Conservation (phyloP, 441 rosid species). For the Erodium moschatum region DNA sequence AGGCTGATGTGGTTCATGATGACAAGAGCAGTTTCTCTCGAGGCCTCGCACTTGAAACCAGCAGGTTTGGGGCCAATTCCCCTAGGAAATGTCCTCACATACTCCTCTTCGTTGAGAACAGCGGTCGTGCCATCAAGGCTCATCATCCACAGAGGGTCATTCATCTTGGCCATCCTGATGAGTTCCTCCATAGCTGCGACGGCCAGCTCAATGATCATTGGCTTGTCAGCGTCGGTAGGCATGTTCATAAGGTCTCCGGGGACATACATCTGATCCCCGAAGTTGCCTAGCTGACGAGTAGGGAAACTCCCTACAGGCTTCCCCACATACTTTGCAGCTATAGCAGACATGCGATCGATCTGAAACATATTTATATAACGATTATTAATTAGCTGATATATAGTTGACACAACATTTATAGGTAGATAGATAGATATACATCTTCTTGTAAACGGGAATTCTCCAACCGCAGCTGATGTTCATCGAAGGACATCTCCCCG, state of each 20-base stretch:
- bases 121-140: slow-evolving; percentile 39
- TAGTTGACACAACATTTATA: too few relatives aligned
- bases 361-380: too few relatives aligned
- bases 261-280: slow-evolving; percentile 19
- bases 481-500: slow-evolving; percentile 92
- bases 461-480: slow-evolving; percentile 81
- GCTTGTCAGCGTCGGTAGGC: slow-evolving; percentile 47
- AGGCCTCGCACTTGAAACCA: slow-evolving; percentile 69
- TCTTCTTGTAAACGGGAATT: slow-evolving; percentile 79
- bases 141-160: slow-evolving; percentile 68
- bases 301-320: slow-evolving; percentile 38
- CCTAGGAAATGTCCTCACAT: slow-evolving; percentile 31
- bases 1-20: slow-evolving; percentile 56
- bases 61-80: slow-evolving; percentile 52
- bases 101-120: slow-evolving; percentile 62
- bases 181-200: slow-evolving; percentile 87
- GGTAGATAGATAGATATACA: too few relatives aligned
- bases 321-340: slow-evolving; percentile 89
- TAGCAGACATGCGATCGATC: slow-evolving; percentile 79
- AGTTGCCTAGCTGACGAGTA: slow-evolving; percentile 28
- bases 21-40: slow-evolving; percentile 53
- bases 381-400: too few relatives aligned
- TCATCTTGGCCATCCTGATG: slow-evolving; percentile 53
- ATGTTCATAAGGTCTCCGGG: too few relatives aligned
- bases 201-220: slow-evolving; percentile 63